Evolutionary conservation across 805 yeast genomes (phyloP).

Genomic region (Candida coquimbonensis): DNA sequence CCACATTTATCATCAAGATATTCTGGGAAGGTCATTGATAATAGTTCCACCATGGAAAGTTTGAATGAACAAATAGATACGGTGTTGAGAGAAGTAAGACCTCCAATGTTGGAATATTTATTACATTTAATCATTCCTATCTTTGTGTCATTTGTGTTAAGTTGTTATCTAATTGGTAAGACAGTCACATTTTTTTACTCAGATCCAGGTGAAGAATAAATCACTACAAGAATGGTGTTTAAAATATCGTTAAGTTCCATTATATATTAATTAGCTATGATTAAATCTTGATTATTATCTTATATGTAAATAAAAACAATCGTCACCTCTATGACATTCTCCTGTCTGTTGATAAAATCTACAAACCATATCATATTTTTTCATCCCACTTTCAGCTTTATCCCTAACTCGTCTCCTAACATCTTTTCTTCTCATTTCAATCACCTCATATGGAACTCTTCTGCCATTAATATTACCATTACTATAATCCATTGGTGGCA

Average conservation of each 20-base stretch:
- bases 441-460: neutral
- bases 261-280: neutral
- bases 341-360: neutral
- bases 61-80: constrained; percentile 38
- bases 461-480: too few relatives aligned
- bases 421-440: constrained; percentile 3
- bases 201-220: constrained; percentile 7
- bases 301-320: constrained; percentile 8
- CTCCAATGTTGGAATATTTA: constrained; percentile 7
- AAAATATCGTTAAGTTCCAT: neutral
- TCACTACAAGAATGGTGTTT: too few relatives aligned
- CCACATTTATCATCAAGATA: constrained; percentile 45
- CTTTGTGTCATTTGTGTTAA: constrained; percentile 2
- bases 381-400: neutral
- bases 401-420: constrained; percentile 5
- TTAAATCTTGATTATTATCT: neutral
- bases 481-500: neutral
- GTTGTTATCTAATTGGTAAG: constrained; percentile 1
- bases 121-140: constrained; percentile 3
- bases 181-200: constrained; percentile 4
- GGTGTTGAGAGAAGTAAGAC: constrained; percentile 14
- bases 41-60: constrained; percentile 40
- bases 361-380: neutral
- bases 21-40: constrained; percentile 66
- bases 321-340: constrained; percentile 1